phyloP scores from a whole-genome alignment of 73 alveolate genomes.

The Uronychia setigera region DNA sequence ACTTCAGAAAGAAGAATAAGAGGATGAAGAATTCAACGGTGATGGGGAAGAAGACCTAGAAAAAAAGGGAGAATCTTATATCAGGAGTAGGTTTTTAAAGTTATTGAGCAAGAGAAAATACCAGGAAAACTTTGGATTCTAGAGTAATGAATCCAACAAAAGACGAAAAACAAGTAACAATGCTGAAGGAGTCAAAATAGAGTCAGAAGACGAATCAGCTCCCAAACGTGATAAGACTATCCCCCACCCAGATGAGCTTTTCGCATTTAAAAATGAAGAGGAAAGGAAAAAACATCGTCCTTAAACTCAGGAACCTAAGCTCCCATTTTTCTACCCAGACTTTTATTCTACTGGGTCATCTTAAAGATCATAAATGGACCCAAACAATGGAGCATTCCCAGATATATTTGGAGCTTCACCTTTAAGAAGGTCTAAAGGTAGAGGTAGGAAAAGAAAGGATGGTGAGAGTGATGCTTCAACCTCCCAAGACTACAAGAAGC shows the following conservation, averaged over 20 bases:
- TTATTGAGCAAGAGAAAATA: not conserved
- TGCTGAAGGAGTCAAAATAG: too few species aligned
- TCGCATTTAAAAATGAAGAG: slow-evolving; percentile 2
- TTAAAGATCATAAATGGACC: too few species aligned
- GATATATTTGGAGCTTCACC: too few species aligned
- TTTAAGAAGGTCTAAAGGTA: not conserved
- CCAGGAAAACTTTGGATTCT: not conserved
- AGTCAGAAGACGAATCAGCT: not conserved
- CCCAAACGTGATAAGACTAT: not conserved
- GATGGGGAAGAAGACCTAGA: not conserved
- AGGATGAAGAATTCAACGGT: not conserved
- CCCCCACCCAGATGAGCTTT: slow-evolving; percentile 16
- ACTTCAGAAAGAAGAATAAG: not conserved
- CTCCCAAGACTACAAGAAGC: too few species aligned
- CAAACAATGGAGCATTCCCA: not conserved
- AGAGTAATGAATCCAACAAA: not conserved
- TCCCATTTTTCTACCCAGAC: not conserved
- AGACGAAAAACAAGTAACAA: not conserved
- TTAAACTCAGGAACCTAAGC: not conserved
- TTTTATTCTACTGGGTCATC: not conserved
- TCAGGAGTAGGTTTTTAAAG: not conserved
- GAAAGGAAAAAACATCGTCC: not conserved
- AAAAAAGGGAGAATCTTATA: not conserved
- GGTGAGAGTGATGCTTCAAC: too few species aligned
- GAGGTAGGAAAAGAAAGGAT: not conserved